Conservation (phyloP, 768 basidiomycete genomes). For the Chalciporus piperatus region DNA sequence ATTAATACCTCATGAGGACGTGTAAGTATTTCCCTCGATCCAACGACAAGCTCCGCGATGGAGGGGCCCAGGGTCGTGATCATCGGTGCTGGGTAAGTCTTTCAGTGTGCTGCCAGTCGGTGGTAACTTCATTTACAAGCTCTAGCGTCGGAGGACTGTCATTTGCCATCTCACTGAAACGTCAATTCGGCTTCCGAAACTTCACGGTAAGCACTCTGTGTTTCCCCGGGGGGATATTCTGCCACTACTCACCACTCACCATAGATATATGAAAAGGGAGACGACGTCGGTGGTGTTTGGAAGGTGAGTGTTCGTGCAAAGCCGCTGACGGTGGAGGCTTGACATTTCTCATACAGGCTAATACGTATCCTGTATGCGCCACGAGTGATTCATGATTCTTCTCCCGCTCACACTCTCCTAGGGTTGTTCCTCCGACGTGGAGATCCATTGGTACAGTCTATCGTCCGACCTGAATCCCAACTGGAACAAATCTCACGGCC, state of each 20-base stretch:
- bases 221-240: no score
- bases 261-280: constrained; percentile 45
- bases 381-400: not conserved
- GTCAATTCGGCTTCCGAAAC: constrained; percentile 35
- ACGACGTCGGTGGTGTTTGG: constrained; percentile 51
- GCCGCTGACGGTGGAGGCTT: not conserved
- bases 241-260: no score
- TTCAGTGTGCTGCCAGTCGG: not conserved
- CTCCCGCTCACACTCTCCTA: constrained; percentile 7
- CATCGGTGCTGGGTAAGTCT: constrained; percentile 22
- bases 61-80: constrained; percentile 17
- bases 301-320: constrained; percentile 35
- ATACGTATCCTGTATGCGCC: constrained; percentile 25
- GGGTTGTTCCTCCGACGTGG: constrained; percentile 47
- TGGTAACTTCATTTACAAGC: not conserved
- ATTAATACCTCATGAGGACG: not conserved
- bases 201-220: constrained; percentile 35
- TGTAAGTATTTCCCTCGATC: not conserved
- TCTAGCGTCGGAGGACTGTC: constrained; percentile 41
- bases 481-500: constrained; percentile 42
- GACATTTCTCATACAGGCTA: constrained; percentile 23
- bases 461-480: constrained; percentile 46
- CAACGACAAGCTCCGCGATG: not conserved
- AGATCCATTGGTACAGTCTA: constrained; percentile 43
- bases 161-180: constrained; percentile 42